Conservation (phyloP, 192 early-diverging fungal genomes). For the Linnemannia hyalina region DNA sequence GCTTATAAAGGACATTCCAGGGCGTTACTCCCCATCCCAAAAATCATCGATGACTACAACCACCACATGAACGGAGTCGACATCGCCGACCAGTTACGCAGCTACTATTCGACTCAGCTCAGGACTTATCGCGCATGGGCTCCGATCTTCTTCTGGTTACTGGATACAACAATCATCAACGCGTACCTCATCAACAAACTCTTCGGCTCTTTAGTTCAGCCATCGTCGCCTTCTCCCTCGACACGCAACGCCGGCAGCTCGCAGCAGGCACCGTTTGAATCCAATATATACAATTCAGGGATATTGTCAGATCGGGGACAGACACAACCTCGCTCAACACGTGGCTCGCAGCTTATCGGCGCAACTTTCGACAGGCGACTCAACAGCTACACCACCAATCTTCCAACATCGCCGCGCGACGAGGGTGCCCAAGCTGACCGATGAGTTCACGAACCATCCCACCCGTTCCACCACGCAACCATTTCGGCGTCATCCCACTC, state of each 20-base stretch:
- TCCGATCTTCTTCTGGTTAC: no score
- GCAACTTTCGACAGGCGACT: constrained; percentile 1
- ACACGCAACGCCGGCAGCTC: constrained; percentile 15
- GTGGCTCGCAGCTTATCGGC: constrained; percentile 40
- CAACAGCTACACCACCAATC: neutral
- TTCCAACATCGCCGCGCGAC: constrained; percentile 42
- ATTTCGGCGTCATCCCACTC: constrained; percentile 25
- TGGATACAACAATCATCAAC: no score
- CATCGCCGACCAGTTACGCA: no score
- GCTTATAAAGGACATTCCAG: no score
- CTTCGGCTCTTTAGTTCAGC: no score
- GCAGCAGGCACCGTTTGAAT: constrained; percentile 16
- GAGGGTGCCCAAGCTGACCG: neutral
- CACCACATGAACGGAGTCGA: no score
- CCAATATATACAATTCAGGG: constrained; percentile 24
- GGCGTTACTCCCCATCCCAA: no score
- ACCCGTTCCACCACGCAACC: constrained; percentile 46
- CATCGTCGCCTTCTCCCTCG: constrained; percentile 43
- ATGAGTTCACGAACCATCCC: constrained; percentile 30
- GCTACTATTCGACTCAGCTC: no score
- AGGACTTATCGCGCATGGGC: no score
- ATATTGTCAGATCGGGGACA: constrained; percentile 30
- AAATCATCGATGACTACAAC: no score
- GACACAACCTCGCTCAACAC: constrained; percentile 35
- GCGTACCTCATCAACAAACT: no score